These are phyloP conservation scores for Stipa capillata DNA, from an alignment of 176 grass and related monocot genomes.

Conservation along the genomic window DNA sequence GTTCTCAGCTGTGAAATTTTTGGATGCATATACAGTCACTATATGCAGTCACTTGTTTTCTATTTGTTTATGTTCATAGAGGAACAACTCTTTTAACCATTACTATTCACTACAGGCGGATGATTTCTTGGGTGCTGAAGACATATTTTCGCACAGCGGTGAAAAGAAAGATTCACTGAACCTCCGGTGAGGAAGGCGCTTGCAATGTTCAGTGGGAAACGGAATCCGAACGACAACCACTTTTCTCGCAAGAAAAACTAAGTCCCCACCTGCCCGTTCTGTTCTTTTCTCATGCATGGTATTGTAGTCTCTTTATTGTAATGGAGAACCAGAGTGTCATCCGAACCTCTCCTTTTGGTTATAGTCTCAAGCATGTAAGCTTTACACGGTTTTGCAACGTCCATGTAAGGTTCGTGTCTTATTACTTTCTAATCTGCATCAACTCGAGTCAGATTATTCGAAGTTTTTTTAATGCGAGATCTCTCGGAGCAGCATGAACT, in stretches of 20 bases:
- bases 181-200: conserved; percentile 88
- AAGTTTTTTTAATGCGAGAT: neutral
- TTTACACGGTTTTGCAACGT: neutral
- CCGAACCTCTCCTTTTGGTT: neutral
- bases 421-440: neutral
- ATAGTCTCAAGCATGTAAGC: neutral
- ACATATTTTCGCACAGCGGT: conserved; percentile 69
- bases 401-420: neutral
- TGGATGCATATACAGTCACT: too few species aligned
- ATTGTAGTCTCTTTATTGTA: neutral
- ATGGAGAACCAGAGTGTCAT: neutral
- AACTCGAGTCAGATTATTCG: too few species aligned
- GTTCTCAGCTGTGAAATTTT: neutral
- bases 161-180: conserved; percentile 64
- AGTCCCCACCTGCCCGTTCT: neutral
- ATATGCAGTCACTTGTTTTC: neutral
- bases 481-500: neutral
- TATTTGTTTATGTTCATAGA: neutral
- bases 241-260: conserved; percentile 70
- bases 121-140: conserved; percentile 49
- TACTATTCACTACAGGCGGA: conserved; percentile 47
- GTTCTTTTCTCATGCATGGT: neutral
- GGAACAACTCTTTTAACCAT: neutral
- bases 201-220: conserved; percentile 78
- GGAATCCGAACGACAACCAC: conserved; percentile 97